These are phyloP conservation scores for Pyrenopolyporus hunteri DNA, from an alignment of 495 filamentous ascomycete genomes.

Conservation along the genomic window DNA sequence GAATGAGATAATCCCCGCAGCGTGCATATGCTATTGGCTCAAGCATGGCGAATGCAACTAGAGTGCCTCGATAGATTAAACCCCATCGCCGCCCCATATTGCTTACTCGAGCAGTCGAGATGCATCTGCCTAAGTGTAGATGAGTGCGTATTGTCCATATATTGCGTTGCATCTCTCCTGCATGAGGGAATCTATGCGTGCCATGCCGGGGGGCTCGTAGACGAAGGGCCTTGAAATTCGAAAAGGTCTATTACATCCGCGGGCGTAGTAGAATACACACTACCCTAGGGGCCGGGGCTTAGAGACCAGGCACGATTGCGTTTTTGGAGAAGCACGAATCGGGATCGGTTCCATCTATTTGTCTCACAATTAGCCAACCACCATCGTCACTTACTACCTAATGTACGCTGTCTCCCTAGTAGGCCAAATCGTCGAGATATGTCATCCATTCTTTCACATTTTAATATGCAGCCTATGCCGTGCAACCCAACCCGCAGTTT, in stretches of 20 bases:
- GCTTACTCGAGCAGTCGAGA: conserved; percentile 35
- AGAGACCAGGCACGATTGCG: conserved; percentile 29
- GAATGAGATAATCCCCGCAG: conserved; percentile 43
- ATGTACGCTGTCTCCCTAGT: conserved; percentile 4
- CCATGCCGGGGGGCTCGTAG: conserved; percentile 20
- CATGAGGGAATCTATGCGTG: conserved; percentile 29
- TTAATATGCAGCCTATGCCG: conserved; percentile 13
- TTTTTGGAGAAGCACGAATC: conserved; percentile 32
- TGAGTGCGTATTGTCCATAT: conserved; percentile 23
- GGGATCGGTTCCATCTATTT: conserved; percentile 36
- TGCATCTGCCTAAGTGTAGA: conserved; percentile 32
- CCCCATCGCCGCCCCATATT: conserved; percentile 30
- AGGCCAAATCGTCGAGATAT: conserved; percentile 24
- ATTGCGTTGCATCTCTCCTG: conserved; percentile 39
- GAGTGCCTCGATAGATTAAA: conserved; percentile 35
- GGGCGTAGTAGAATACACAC: conserved; percentile 1
- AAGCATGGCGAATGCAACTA: conserved; percentile 30
- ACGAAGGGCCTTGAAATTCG: conserved; percentile 18
- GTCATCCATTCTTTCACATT: conserved; percentile 18
- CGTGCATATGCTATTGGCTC: conserved; percentile 31
- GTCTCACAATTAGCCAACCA: conserved; percentile 36
- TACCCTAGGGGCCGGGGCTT: conserved; percentile 10
- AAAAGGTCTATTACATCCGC: conserved; percentile 25
- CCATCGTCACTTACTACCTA: not conserved
- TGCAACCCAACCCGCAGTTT: conserved; percentile 34